Conservation (phyloP, 2,329 filamentous ascomycete genomes). For the Coniochaeta sp. region DNA sequence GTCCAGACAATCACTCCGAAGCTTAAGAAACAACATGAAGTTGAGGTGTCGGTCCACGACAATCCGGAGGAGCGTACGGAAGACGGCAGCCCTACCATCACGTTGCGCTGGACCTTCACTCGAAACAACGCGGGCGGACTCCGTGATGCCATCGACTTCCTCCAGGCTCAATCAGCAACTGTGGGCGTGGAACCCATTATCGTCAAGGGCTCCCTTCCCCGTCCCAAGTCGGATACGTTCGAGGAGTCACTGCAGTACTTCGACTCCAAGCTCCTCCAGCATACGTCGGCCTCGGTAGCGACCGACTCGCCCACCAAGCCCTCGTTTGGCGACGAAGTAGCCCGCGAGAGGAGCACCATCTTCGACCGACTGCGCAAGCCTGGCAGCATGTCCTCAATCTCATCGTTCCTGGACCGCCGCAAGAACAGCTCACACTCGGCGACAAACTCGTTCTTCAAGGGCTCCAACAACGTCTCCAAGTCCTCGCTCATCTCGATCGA, state of each 20-base stretch:
- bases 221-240: slow-evolving; percentile 98
- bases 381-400: slow-evolving; percentile 87
- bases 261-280: slow-evolving; percentile 91
- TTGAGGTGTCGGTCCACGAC: slow-evolving; percentile 71
- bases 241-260: slow-evolving; percentile 97
- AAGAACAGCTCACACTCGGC: slow-evolving; percentile 89
- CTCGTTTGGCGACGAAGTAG: slow-evolving; percentile 74
- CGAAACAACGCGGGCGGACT: slow-evolving; percentile 94
- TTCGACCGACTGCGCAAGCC: slow-evolving; percentile 93
- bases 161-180: slow-evolving; percentile 78
- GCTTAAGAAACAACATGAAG: slow-evolving; percentile 85
- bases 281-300: slow-evolving; percentile 71
- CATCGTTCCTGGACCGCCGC: slow-evolving; percentile 90
- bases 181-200: slow-evolving; percentile 82
- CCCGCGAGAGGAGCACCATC: slow-evolving; percentile 72
- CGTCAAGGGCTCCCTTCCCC: slow-evolving; percentile 89
- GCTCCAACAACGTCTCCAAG: slow-evolving; percentile 83
- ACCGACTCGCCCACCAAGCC: slow-evolving; percentile 86
- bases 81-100: slow-evolving; percentile 50
- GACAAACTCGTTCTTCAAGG: slow-evolving; percentile 83
- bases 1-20: slow-evolving; percentile 72
- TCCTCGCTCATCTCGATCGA: slow-evolving; percentile 94
- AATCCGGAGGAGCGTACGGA: slow-evolving; percentile 52
- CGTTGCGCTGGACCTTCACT: slow-evolving; percentile 75
- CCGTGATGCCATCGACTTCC: slow-evolving; percentile 91